phyloP scores from a whole-genome alignment of 345 rosid genomes.

The Lepidium sativum region DNA sequence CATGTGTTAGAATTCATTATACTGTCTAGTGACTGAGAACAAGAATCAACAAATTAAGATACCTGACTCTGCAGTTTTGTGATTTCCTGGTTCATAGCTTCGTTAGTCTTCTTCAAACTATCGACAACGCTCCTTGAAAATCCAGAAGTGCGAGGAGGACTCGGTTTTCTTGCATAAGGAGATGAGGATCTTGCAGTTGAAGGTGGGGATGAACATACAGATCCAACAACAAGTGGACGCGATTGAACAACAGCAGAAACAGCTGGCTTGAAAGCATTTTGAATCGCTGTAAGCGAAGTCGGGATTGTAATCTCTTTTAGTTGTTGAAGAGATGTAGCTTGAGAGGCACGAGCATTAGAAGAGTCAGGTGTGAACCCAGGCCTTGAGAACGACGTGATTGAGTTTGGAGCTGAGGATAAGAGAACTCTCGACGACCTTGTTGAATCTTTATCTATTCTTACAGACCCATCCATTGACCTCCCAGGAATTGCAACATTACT shows the following conservation, averaged over 20 bases:
- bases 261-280: constrained; percentile 52
- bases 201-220: constrained; percentile 14
- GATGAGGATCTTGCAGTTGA: constrained; percentile 32
- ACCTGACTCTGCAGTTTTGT: constrained; percentile 70
- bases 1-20: background rate
- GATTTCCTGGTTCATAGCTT: constrained; percentile 69
- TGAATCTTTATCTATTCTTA: constrained; percentile 38
- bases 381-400: constrained; percentile 50
- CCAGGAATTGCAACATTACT: constrained; percentile 31
- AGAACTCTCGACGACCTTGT: constrained; percentile 45
- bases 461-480: constrained; percentile 47
- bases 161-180: constrained; percentile 52
- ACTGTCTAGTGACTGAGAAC: background rate
- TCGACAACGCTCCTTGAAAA: constrained; percentile 73
- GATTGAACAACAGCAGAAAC: background rate
- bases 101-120: constrained; percentile 86
- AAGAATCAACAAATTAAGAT: background rate
- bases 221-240: constrained; percentile 12
- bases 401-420: constrained; percentile 48
- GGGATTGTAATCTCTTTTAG: constrained; percentile 76
- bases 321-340: constrained; percentile 56
- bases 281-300: constrained; percentile 55
- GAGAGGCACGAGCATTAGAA: constrained; percentile 54
- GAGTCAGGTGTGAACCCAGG: constrained; percentile 38
- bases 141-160: constrained; percentile 62